These are phyloP conservation scores for Sextonia rubra DNA, from an alignment of 164 flowering plant species.

Conservation along the genomic window DNA sequence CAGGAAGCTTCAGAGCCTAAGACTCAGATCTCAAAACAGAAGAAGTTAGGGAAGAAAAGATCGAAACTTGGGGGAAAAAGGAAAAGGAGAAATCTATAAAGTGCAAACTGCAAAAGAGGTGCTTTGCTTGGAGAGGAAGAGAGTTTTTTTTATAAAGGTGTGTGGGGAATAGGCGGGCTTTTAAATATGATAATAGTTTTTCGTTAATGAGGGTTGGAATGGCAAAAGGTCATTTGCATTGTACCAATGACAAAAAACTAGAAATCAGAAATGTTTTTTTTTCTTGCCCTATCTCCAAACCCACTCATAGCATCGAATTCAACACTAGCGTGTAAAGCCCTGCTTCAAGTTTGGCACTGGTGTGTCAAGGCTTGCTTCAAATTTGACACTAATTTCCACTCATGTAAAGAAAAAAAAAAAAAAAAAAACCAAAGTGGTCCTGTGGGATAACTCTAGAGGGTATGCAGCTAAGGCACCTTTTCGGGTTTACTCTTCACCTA, in stretches of 20 bases:
- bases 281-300: too few species aligned
- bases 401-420: too few species aligned
- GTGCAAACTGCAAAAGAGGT: slow-evolving; percentile 7
- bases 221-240: slow-evolving; percentile 6
- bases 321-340: too few species aligned
- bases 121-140: slow-evolving; percentile 43
- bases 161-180: slow-evolving; percentile 3
- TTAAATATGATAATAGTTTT: not conserved
- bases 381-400: too few species aligned
- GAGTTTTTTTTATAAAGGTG: slow-evolving; percentile 8
- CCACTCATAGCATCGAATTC: too few species aligned
- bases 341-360: too few species aligned
- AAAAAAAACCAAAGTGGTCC: too few species aligned
- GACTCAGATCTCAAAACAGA: slow-evolving; percentile 12
- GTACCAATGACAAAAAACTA: too few species aligned
- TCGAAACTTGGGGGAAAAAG: slow-evolving; percentile 2
- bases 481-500: too few species aligned
- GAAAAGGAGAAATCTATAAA: not conserved
- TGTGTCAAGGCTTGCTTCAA: too few species aligned
- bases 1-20: slow-evolving; percentile 5
- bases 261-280: not conserved
- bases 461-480: too few species aligned
- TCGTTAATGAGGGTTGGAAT: slow-evolving; percentile 12
- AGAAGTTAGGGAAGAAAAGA: slow-evolving; percentile 16
- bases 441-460: too few species aligned